Conservation (phyloP, 2,329 filamentous ascomycete species). For the Cordyceps javanica region DNA sequence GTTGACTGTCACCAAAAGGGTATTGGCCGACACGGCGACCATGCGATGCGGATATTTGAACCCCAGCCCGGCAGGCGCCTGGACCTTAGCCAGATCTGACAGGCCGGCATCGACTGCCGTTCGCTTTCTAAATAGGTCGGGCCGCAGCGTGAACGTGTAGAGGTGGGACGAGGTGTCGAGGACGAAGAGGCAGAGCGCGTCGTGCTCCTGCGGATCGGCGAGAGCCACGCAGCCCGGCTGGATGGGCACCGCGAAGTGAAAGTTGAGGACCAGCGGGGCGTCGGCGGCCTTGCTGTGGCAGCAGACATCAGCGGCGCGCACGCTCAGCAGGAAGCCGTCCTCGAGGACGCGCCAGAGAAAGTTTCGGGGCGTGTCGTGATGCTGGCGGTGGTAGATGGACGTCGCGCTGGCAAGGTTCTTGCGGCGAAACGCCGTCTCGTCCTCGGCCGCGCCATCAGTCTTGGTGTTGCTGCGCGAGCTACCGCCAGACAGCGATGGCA, state of each 20-base stretch:
- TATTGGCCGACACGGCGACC: slow-evolving; percentile 64
- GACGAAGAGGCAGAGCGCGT: slow-evolving; percentile 72
- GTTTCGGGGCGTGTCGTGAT: slow-evolving; percentile 69
- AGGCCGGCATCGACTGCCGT: slow-evolving; percentile 65
- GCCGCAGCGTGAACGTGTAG: slow-evolving; percentile 75
- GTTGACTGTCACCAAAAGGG: slow-evolving; percentile 73
- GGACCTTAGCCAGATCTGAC: slow-evolving; percentile 71
- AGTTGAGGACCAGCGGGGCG: slow-evolving; percentile 67
- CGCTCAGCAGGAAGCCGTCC: slow-evolving; percentile 70
- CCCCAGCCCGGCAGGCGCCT: slow-evolving; percentile 63
- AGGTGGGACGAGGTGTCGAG: slow-evolving; percentile 74
- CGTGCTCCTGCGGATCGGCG: slow-evolving; percentile 70
- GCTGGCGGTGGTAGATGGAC: slow-evolving; percentile 77
- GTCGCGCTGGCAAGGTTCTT: slow-evolving; percentile 71
- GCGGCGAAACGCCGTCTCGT: slow-evolving; percentile 67
- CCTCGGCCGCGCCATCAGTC: slow-evolving; percentile 42
- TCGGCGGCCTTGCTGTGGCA: slow-evolving; percentile 61
- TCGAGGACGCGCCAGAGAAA: slow-evolving; percentile 90
- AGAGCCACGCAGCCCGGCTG: slow-evolving; percentile 74
- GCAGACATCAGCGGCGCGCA: slow-evolving; percentile 76
- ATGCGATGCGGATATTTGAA: slow-evolving; percentile 79
- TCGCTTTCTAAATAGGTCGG: slow-evolving; percentile 71
- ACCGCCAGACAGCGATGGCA: slow-evolving; percentile 49
- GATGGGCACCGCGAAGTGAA: slow-evolving; percentile 70
- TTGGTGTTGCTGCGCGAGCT: slow-evolving; percentile 36